Conservation (phyloP, 495 filamentous ascomycete species). For the Aspergillus heteromorphus region DNA sequence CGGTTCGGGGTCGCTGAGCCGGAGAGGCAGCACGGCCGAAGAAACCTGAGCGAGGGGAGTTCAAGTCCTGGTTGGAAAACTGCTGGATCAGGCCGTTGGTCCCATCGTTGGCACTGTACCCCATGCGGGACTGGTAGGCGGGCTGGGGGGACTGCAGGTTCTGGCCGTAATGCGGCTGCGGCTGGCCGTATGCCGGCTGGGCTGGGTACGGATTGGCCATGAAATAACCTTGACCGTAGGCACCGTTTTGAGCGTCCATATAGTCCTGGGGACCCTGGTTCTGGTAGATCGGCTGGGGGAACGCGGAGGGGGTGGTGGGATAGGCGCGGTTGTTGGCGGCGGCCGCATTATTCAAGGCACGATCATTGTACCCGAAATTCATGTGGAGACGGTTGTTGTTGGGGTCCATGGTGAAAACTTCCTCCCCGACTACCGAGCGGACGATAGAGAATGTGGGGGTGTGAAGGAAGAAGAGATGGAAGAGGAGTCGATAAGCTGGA, state of each 20-base stretch:
- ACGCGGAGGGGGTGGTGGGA: conserved; percentile 94
- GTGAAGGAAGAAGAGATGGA: conserved; percentile 11
- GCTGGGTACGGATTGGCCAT: conserved; percentile 52
- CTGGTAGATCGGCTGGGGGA: conserved; percentile 82
- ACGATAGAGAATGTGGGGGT: conserved; percentile 4
- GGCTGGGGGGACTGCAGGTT: conserved; percentile 47
- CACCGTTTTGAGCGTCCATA: conserved; percentile 42
- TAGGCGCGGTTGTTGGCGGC: conserved; percentile 72
- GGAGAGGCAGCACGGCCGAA: conserved; percentile 68
- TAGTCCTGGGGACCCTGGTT: conserved; percentile 56
- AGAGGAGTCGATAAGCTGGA: conserved; percentile 20
- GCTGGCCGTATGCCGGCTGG: conserved; percentile 54
- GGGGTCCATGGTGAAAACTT: conserved; percentile 42
- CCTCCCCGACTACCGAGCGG: conserved; percentile 10
- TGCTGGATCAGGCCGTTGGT: conserved; percentile 86
- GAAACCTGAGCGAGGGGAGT: conserved; percentile 59
- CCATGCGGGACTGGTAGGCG: conserved; percentile 44
- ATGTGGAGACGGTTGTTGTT: conserved; percentile 60
- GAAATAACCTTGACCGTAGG: conserved; percentile 59
- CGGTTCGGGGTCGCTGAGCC: conserved; percentile 70
- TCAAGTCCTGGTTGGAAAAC: conserved; percentile 95
- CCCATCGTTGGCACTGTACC: conserved; percentile 51
- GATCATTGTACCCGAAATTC: conserved; percentile 63
- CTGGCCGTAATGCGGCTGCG: conserved; percentile 67
- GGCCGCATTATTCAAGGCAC: conserved; percentile 51